Conservation (phyloP, 139 green algal species). For the Picochlorum sp. region DNA sequence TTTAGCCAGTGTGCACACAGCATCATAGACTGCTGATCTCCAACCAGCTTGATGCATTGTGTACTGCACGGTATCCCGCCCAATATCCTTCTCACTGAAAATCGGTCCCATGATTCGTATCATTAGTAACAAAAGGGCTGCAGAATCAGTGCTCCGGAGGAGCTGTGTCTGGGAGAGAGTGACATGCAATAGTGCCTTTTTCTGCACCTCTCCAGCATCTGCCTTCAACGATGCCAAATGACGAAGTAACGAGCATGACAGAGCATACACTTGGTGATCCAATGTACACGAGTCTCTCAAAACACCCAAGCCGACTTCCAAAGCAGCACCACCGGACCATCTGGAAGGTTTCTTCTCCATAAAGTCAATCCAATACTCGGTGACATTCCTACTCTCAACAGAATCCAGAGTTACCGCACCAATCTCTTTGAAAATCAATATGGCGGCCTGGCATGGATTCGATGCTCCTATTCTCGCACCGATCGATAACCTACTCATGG, state of each 20-base stretch:
- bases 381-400: constrained; percentile 30
- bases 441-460: constrained; percentile 15
- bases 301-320: constrained; percentile 11
- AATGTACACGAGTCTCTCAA: constrained; percentile 24
- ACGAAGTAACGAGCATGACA: constrained; percentile 1
- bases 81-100: too few relatives aligned
- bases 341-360: constrained; percentile 11
- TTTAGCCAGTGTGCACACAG: constrained; percentile 21
- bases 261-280: constrained; percentile 39
- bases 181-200: too few relatives aligned
- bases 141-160: too few relatives aligned
- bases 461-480: constrained; percentile 14
- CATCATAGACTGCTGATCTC: constrained; percentile 18
- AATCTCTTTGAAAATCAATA: constrained; percentile 30
- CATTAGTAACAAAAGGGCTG: too few relatives aligned
- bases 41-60: constrained; percentile 9
- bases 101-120: too few relatives aligned
- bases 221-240: neutral
- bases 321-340: constrained; percentile 20
- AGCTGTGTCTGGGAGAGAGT: too few relatives aligned
- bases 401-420: constrained; percentile 29
- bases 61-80: constrained; percentile 7
- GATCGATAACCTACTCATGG: constrained; percentile 10
- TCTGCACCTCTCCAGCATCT: too few relatives aligned
- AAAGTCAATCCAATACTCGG: constrained; percentile 30